Percentiles rank a stretch among this genome's conserved stretches.
phyloP scores from a whole-genome alignment of 805 yeast genomes.

The Ogataea wickerhamii region DNA sequence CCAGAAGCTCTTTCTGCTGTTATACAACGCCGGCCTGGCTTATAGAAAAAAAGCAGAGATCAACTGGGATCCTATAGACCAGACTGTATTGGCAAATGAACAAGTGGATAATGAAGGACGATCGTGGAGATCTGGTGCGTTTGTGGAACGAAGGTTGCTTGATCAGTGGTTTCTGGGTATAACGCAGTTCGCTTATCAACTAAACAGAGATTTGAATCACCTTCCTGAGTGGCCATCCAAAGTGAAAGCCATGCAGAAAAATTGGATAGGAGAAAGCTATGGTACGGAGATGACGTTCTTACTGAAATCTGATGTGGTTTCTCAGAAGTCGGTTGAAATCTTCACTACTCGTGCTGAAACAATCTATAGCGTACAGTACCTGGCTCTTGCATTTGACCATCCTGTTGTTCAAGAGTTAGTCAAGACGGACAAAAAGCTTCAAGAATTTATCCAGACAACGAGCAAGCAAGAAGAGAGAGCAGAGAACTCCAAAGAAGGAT shows the following conservation, averaged over 20 bases:
- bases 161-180: constrained; percentile 95
- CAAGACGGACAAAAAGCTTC: constrained; percentile 37
- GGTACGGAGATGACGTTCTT: constrained; percentile 70
- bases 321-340: constrained; percentile 38
- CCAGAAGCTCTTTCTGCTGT: constrained; percentile 73
- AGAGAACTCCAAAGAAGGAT: constrained; percentile 55
- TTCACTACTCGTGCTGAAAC: constrained; percentile 94
- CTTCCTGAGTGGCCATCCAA: constrained; percentile 82
- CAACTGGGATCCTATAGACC: constrained; percentile 97
- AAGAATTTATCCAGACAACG: constrained; percentile 41
- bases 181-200: constrained; percentile 69
- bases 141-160: constrained; percentile 75
- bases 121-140: constrained; percentile 97
- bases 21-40: constrained; percentile 76
- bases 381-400: constrained; percentile 76
- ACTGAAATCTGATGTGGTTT: constrained; percentile 16
- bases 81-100: constrained; percentile 93
- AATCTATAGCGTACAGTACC: constrained; percentile 71
- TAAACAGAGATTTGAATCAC: constrained; percentile 58
- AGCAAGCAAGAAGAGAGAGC: constrained; percentile 38
- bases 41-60: constrained; percentile 84
- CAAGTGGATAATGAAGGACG: constrained; percentile 89
- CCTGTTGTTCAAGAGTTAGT: constrained; percentile 47
- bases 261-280: constrained; percentile 89
- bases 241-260: constrained; percentile 84